A percentile compares a stretch with the other conserved stretches of the same genome.
Conservation (phyloP, 2,329 filamentous ascomycete species). For the Beauveria caledonica region DNA sequence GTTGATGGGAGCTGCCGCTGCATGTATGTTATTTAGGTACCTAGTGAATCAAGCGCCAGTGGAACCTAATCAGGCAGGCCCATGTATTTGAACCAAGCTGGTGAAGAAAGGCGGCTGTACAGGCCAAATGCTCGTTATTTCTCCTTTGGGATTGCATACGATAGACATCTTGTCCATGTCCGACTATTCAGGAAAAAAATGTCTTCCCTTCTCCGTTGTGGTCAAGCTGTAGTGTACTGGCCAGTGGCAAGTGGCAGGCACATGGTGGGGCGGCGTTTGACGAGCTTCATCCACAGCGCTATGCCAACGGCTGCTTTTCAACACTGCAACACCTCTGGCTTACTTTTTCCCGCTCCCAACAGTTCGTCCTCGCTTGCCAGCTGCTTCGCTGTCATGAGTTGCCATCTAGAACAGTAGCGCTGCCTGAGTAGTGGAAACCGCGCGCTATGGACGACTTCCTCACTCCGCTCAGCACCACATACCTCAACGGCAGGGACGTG, state of each 20-base stretch:
- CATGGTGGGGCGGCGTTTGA: conserved; percentile 5
- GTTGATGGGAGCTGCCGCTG: not conserved
- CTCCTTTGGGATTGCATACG: too few species aligned
- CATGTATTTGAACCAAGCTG: too few species aligned
- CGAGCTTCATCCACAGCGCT: not conserved
- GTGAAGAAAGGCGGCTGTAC: too few species aligned
- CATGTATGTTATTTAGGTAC: too few species aligned
- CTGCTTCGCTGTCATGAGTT: not conserved
- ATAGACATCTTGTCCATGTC: too few species aligned
- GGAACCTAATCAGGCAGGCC: not conserved
- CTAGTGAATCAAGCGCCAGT: not conserved
- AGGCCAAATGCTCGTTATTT: too few species aligned
- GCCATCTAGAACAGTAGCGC: not conserved
- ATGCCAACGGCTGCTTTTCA: not conserved
- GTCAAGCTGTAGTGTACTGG: not conserved
- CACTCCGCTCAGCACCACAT: conserved; percentile 45
- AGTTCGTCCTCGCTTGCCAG: not conserved
- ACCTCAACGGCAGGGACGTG: conserved; percentile 32
- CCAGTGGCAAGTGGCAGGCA: not conserved
- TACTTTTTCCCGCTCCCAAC: not conserved
- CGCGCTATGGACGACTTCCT: conserved; percentile 46
- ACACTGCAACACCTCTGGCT: not conserved
- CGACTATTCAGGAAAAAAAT: too few species aligned
- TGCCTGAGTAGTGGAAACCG: not conserved
- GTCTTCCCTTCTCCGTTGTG: not conserved